Evolutionary conservation across 2,329 filamentous ascomycete genomes (phyloP).

Genomic region (Arthroderma sp.): DNA sequence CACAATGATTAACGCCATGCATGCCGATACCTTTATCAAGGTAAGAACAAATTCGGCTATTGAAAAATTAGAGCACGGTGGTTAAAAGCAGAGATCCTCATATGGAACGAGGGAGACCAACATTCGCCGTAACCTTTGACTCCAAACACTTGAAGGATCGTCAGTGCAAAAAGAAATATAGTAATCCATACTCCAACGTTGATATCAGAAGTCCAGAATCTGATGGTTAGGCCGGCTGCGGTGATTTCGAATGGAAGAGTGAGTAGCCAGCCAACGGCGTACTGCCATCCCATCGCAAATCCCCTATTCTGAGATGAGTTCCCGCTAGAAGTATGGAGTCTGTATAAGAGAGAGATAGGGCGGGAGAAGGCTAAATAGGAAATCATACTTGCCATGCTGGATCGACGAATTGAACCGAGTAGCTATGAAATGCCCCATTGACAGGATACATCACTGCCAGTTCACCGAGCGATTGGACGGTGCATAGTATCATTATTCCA

Average conservation of each 20-base stretch:
- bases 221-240: slow-evolving; percentile 47
- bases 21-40: slow-evolving; percentile 55
- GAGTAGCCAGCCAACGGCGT: slow-evolving; percentile 71
- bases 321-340: slow-evolving; percentile 19
- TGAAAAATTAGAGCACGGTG: slow-evolving; percentile 40
- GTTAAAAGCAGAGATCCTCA: slow-evolving; percentile 51
- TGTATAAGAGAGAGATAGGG: slow-evolving; percentile 52
- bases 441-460: slow-evolving; percentile 48
- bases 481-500: slow-evolving; percentile 44
- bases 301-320: slow-evolving; percentile 29
- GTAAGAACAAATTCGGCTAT: slow-evolving; percentile 49
- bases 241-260: slow-evolving; percentile 57
- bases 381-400: slow-evolving; percentile 33
- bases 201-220: slow-evolving; percentile 40
- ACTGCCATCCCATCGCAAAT: slow-evolving; percentile 37
- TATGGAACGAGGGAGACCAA: slow-evolving; percentile 25
- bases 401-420: slow-evolving; percentile 47
- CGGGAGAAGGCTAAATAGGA: neutral
- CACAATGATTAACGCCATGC: slow-evolving; percentile 52
- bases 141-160: slow-evolving; percentile 49
- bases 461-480: slow-evolving; percentile 47
- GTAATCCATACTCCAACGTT: slow-evolving; percentile 30
- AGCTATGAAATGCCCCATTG: slow-evolving; percentile 48
- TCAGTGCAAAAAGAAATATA: slow-evolving; percentile 43
- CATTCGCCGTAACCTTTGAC: slow-evolving; percentile 34